phyloP scores from a whole-genome alignment of 2,329 filamentous ascomycete species.

The Rhinocladiella similis region DNA sequence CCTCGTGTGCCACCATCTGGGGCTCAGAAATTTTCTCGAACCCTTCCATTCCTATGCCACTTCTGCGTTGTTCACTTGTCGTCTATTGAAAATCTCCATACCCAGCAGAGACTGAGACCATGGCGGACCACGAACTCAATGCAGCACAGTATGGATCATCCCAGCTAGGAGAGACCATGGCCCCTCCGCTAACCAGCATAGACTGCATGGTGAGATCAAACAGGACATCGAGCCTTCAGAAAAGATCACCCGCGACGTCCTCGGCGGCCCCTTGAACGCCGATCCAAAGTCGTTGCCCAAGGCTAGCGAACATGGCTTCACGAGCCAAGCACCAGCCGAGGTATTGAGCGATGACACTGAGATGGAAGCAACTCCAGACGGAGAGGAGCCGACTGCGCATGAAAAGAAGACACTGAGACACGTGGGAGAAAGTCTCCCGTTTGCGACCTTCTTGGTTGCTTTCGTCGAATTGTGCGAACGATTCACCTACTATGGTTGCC shows the following conservation, averaged over 20 bases:
- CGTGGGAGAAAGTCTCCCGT: constrained; percentile 15
- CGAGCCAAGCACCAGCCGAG: constrained; percentile 53
- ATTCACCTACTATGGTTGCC: constrained; percentile 40
- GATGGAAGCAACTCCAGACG: constrained; percentile 2
- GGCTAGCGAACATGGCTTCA: constrained; percentile 55
- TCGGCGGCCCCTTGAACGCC: constrained; percentile 3
- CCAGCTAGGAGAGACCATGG: background rate
- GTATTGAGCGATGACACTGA: constrained; percentile 1
- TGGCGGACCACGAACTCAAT: constrained; percentile 13
- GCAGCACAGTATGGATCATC: constrained; percentile 5
- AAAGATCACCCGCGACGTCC: background rate
- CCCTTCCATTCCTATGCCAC: too few species aligned
- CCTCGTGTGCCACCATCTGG: too few species aligned
- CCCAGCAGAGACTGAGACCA: background rate
- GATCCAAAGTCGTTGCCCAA: constrained; percentile 25
- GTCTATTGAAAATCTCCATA: background rate
- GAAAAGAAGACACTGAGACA: constrained; percentile 10
- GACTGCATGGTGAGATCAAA: constrained; percentile 8
- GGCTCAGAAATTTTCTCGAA: too few species aligned
- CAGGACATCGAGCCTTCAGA: background rate
- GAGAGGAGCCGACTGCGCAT: constrained; percentile 8
- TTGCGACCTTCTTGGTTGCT: constrained; percentile 17
- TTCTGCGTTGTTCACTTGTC: background rate
- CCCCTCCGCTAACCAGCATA: background rate
- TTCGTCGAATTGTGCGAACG: constrained; percentile 24